phyloP scores from a whole-genome alignment of 208 protist genomes.

The Kentomonas sorsogonicus region DNA sequence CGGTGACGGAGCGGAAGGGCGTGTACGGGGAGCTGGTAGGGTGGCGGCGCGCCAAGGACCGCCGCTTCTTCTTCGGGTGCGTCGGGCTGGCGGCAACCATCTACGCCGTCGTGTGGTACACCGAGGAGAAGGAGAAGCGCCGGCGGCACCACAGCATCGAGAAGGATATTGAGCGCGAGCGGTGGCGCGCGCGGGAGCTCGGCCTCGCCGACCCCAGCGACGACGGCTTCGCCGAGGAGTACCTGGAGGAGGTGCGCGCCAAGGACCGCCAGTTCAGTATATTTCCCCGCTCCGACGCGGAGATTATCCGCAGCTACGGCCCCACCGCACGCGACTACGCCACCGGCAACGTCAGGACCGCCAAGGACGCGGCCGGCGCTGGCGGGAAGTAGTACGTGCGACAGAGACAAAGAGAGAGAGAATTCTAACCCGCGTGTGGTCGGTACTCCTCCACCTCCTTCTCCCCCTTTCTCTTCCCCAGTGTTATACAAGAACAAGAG shows the following conservation, averaged over 20 bases:
- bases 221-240: conserved; percentile 61
- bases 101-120: conserved; percentile 50
- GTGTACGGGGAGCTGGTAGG: conserved; percentile 29
- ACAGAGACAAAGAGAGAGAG: conserved; percentile 2
- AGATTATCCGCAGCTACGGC: no score
- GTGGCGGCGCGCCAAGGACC: conserved; percentile 41
- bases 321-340: no score
- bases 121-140: conserved; percentile 43
- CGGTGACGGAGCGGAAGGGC: conserved; percentile 35
- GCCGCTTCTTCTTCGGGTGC: conserved; percentile 34
- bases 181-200: conserved; percentile 67
- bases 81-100: conserved; percentile 23
- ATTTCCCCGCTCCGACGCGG: no score
- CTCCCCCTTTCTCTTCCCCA: no score
- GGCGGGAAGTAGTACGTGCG: no score
- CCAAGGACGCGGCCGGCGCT: no score
- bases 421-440: not conserved
- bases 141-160: conserved; percentile 62
- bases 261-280: conserved; percentile 3
- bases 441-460: no score
- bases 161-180: conserved; percentile 77
- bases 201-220: conserved; percentile 39
- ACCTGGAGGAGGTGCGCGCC: conserved; percentile 18
- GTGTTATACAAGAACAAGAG: not conserved
- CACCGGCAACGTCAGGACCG: no score